Conservation (phyloP, 768 basidiomycete genomes). For the Clitopilus passeckerianus region DNA sequence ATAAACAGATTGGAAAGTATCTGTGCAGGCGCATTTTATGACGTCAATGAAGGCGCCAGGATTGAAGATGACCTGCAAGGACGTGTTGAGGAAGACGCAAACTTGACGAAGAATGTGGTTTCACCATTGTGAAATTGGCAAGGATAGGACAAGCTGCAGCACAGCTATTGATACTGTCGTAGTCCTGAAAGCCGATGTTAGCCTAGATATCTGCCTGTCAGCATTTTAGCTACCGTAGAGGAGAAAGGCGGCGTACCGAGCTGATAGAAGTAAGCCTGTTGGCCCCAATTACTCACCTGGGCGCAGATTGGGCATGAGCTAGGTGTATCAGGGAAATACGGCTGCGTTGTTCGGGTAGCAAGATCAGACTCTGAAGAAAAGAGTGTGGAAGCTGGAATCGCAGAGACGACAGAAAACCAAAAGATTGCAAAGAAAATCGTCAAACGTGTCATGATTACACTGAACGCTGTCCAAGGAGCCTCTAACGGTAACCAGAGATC, state of each 20-base stretch:
- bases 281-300: constrained; percentile 32
- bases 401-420: not conserved
- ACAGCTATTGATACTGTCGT: constrained; percentile 49
- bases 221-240: not conserved
- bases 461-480: not conserved
- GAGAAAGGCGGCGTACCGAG: not conserved
- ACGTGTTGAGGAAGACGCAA: not conserved
- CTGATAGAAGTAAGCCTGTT: not conserved
- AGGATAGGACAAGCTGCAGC: constrained; percentile 53
- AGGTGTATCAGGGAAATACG: constrained; percentile 48
- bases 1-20: constrained; percentile 38
- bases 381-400: not conserved
- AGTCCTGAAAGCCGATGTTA: constrained; percentile 28
- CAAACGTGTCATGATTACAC: not conserved
- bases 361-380: not conserved
- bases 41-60: constrained; percentile 58
- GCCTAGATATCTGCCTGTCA: not conserved
- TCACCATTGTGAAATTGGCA: constrained; percentile 50
- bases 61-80: constrained; percentile 52
- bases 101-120: not conserved
- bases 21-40: constrained; percentile 59
- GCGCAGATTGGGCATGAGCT: constrained; percentile 58
- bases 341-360: constrained; percentile 17
- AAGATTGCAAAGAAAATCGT: not conserved
- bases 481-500: not conserved